Conservation (phyloP, 371 early-diverging fungal genomes). For the Rhizomucor pusillus region DNA sequence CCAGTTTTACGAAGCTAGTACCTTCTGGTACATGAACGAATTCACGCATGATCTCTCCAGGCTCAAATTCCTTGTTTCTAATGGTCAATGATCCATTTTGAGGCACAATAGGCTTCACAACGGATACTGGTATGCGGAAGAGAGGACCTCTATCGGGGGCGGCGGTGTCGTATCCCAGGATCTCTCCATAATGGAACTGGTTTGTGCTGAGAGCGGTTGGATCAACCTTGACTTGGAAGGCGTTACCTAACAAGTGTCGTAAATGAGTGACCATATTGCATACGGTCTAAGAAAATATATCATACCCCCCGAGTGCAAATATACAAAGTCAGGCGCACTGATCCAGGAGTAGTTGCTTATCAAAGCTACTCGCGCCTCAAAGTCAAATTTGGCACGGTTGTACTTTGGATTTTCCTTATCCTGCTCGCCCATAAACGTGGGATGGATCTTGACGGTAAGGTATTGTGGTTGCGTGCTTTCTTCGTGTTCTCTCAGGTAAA, state of each 20-base stretch:
- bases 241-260: conserved; percentile 34
- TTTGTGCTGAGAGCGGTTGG: conserved; percentile 77
- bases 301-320: conserved; percentile 64
- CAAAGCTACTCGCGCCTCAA: conserved; percentile 81
- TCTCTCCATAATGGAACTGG: conserved; percentile 73
- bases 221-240: conserved; percentile 79
- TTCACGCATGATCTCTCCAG: conserved; percentile 77
- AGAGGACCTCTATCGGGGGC: conserved; percentile 75
- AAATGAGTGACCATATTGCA: background rate
- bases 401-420: conserved; percentile 61
- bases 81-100: conserved; percentile 51
- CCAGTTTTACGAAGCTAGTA: conserved; percentile 68
- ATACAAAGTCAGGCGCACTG: conserved; percentile 73
- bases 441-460: conserved; percentile 60
- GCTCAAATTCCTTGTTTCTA: conserved; percentile 63
- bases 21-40: conserved; percentile 82
- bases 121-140: conserved; percentile 86
- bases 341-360: conserved; percentile 77
- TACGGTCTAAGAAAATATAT: background rate
- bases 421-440: conserved; percentile 72
- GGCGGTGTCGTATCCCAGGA: conserved; percentile 79
- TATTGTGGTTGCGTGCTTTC: conserved; percentile 70
- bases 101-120: conserved; percentile 75
- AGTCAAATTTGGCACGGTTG: conserved; percentile 65
- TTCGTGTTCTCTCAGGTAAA: conserved; percentile 82